A percentile compares a stretch with the other conserved stretches of the same genome.
Conservation (phyloP, 306 rosid species). For the Sicyos baderoa region DNA sequence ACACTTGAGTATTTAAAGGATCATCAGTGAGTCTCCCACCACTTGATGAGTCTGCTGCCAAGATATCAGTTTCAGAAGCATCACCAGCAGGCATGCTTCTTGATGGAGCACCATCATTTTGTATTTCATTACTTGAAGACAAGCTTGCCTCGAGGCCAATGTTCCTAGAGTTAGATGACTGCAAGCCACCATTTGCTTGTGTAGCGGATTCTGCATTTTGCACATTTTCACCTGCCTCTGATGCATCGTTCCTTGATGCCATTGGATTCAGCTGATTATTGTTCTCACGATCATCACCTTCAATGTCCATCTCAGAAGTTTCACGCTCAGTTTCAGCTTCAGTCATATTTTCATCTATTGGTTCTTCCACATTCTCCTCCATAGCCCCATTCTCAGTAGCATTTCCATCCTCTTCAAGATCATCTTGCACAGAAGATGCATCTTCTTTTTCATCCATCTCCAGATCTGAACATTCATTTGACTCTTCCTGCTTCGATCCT, state of each 20-base stretch:
- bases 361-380: conserved; percentile 38
- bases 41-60: conserved; percentile 48
- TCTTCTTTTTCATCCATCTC: conserved; percentile 43
- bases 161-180: conserved; percentile 34
- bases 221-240: conserved; percentile 35
- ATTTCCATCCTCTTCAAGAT: conserved; percentile 36
- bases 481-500: conserved; percentile 47
- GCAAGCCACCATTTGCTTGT: conserved; percentile 43
- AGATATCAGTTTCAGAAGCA: conserved; percentile 46
- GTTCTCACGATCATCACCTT: conserved; percentile 32
- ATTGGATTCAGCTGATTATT: conserved; percentile 31
- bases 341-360: conserved; percentile 56
- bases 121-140: conserved; percentile 34
- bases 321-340: conserved; percentile 45
- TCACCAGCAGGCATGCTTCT: conserved; percentile 53
- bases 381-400: conserved; percentile 29
- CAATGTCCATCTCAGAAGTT: conserved; percentile 43
- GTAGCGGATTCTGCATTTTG: conserved; percentile 35
- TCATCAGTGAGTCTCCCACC: conserved; percentile 43
- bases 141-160: conserved; percentile 39
- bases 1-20: conserved; percentile 32
- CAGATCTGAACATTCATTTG: conserved; percentile 43
- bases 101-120: conserved; percentile 38
- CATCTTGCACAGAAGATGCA: conserved; percentile 44
- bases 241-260: conserved; percentile 35